A percentile compares a stretch with the other conserved stretches of the same genome.
Conservation (phyloP, 495 filamentous ascomycete species). For the Penicillium pancosmium region DNA sequence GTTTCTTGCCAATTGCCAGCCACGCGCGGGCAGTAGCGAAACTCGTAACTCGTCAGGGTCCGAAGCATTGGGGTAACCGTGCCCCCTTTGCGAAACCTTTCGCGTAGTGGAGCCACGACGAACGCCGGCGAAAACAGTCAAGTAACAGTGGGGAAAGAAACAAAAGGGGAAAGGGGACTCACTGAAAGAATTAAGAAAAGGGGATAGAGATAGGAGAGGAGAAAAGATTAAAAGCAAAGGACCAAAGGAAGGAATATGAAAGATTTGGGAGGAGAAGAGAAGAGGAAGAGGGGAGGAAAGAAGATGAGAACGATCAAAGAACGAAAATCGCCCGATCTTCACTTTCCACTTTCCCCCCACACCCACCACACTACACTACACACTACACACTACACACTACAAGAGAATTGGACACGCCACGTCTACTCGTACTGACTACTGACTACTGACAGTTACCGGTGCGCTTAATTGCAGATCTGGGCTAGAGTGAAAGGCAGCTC, state of each 20-base stretch:
- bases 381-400: constrained; percentile 14
- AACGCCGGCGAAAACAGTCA: constrained; percentile 15
- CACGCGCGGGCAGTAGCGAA: constrained; percentile 7
- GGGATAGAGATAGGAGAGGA: background rate
- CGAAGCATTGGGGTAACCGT: constrained; percentile 20
- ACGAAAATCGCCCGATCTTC: constrained; percentile 10
- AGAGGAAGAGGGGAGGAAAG: constrained; percentile 3
- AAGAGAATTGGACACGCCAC: background rate
- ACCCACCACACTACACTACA: constrained; percentile 12
- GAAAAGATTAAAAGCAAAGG: background rate
- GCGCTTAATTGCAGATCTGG: background rate
- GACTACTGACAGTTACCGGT: constrained; percentile 2
- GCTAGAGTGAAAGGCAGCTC: too few species aligned
- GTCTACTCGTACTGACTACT: background rate
- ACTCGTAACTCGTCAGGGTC: constrained; percentile 11
- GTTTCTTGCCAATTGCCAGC: constrained; percentile 3
- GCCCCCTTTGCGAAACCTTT: constrained; percentile 32
- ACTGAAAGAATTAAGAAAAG: background rate
- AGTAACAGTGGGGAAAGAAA: constrained; percentile 14
- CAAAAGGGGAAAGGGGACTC: background rate
- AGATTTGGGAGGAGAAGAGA: constrained; percentile 2
- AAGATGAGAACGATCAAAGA: constrained; percentile 9
- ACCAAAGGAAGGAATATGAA: background rate
- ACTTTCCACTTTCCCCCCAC: constrained; percentile 1
- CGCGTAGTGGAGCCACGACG: constrained; percentile 28